These are phyloP conservation scores for Coniferiporia sulphurascens DNA, from an alignment of 1,284 basidiomycete genomes.

Conservation along the genomic window DNA sequence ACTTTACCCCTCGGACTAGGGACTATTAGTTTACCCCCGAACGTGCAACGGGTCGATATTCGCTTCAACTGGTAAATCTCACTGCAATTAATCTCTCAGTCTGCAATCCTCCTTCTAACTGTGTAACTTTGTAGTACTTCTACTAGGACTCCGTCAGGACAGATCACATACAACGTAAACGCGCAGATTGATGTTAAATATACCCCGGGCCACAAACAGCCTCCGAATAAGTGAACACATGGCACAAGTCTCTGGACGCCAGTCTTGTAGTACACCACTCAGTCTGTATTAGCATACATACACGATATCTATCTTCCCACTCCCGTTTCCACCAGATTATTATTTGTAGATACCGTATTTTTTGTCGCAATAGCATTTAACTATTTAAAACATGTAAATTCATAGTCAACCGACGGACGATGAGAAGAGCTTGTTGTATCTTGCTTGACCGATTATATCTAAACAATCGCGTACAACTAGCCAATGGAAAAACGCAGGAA, in stretches of 20 bases:
- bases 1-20: constrained; percentile 2
- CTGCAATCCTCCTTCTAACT: not conserved
- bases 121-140: not conserved
- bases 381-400: too few relatives aligned
- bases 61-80: constrained; percentile 3
- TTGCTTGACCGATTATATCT: too few relatives aligned
- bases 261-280: too few relatives aligned
- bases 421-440: too few relatives aligned
- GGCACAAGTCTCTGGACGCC: not conserved
- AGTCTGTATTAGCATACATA: too few relatives aligned
- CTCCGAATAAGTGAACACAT: not conserved
- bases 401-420: too few relatives aligned
- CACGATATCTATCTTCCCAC: too few relatives aligned
- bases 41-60: constrained; percentile 2
- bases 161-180: constrained; percentile 1
- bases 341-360: too few relatives aligned
- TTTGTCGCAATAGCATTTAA: too few relatives aligned
- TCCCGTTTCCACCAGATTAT: too few relatives aligned
- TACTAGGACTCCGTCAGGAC: not conserved
- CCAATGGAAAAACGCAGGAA: too few relatives aligned
- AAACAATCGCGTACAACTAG: too few relatives aligned
- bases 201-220: not conserved
- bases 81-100: not conserved
- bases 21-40: not conserved
- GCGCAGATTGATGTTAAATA: not conserved